A percentile compares a stretch with the other conserved stretches of the same genome.
phyloP scores from a whole-genome alignment of 2,329 filamentous ascomycete species.

The Aspergillus flavus region DNA sequence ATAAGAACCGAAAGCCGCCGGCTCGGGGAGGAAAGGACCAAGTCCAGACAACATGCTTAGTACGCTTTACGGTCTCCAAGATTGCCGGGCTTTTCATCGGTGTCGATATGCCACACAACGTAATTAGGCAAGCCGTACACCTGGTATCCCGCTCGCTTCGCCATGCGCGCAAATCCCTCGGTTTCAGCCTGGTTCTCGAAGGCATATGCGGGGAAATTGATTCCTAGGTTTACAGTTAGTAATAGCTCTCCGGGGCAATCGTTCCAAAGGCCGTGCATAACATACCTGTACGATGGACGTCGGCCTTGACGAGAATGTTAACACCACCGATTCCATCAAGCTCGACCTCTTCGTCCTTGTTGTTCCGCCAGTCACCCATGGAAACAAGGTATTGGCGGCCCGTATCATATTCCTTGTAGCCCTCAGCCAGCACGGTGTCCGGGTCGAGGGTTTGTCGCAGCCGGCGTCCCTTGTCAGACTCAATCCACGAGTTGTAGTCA shows the following conservation, averaged over 20 bases:
- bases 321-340: constrained; percentile 97
- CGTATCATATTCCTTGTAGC: constrained; percentile 92
- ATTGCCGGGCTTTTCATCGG: constrained; percentile 90
- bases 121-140: constrained; percentile 95
- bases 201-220: constrained; percentile 95
- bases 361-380: constrained; percentile 88
- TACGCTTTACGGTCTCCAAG: constrained; percentile 44
- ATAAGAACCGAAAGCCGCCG: background rate
- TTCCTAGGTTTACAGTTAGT: constrained; percentile 59
- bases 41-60: constrained; percentile 25
- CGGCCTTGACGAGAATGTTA: constrained; percentile 95
- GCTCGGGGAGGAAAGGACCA: constrained; percentile 6
- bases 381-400: constrained; percentile 85
- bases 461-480: constrained; percentile 80
- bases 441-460: constrained; percentile 74
- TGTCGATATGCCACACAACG: constrained; percentile 98
- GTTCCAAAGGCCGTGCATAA: background rate
- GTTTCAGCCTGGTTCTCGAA: constrained; percentile 99
- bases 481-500: constrained; percentile 99
- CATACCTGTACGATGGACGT: constrained; percentile 90
- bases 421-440: constrained; percentile 85
- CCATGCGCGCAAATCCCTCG: constrained; percentile 98
- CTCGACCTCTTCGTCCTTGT: constrained; percentile 89
- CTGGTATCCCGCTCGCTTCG: constrained; percentile 89
- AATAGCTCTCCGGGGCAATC: background rate